Evolutionary conservation across 139 green algal genomes (phyloP), one percentile per base, ranked within the genome.

Genomic region (Chlamydomonas sp.): DNA sequence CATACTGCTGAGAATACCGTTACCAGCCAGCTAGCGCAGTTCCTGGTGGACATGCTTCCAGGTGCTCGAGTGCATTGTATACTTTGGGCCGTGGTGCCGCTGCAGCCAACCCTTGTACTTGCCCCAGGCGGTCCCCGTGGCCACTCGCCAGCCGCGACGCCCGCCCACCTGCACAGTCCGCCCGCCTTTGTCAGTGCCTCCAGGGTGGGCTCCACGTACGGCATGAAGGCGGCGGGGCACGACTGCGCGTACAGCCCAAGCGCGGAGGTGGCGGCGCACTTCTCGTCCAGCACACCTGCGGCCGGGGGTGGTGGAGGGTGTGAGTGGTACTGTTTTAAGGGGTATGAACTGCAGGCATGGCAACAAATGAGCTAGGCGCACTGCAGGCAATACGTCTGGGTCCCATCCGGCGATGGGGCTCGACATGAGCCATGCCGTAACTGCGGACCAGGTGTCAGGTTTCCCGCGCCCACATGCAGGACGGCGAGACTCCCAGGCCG

Each of bases 261-360:
- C 1, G 95, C 96, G 20, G 93, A 62, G 15, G 86, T 89, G 1
- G 95, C 94, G 0, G 94, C 90, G 0, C 88, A 90, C 86, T 97
- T 97, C 88, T 97, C 95, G 49, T 97, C 95, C 89, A 97, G 82
- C 16, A 97, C 92, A 31, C 91, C 95, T 94, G 85, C 63, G 80
- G 60, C 59, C 20, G 69, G 69, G 69, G 69, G 16, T 76, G 15
- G 69, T 8, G 69, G n/a, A 12, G 64, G 64, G 64, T 12, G 64
- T 17, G 64, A 12, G 64, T 10, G 10, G 64, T 10, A 69, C 9
- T 69, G 64, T 10, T 10, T 12, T 17, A 69, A 10, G 64, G 64
- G 64, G 9, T 69, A 12, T 69, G 49, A 85, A 66, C 68, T 74
- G 68, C 31, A 73, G 18, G 60, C 7, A 83, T n/a, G 1, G 6